phyloP scores from a whole-genome alignment of 164 flowering plant genomes.

The Nymphaea thermarum region DNA sequence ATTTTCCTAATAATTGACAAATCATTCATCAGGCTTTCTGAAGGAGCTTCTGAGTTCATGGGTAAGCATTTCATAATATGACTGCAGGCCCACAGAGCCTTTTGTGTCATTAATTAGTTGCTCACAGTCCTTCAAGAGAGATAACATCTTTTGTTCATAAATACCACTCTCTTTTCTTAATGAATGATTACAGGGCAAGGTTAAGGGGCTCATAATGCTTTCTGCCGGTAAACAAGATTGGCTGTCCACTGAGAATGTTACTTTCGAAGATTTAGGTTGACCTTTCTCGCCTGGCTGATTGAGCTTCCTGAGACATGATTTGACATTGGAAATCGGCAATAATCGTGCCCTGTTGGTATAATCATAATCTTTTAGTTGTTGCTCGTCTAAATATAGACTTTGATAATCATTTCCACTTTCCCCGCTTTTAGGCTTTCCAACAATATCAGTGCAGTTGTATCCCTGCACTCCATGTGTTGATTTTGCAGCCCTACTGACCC shows the following conservation, averaged over 20 bases:
- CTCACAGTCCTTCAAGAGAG: constrained; percentile 12
- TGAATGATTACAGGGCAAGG: constrained; percentile 1
- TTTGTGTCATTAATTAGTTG: constrained; percentile 5
- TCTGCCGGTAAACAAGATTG: not conserved
- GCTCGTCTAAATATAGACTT: not conserved
- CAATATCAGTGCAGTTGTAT: constrained; percentile 1
- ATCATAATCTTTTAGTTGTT: too few species aligned
- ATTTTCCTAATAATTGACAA: too few species aligned
- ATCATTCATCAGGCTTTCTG: too few species aligned
- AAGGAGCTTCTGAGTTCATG: too few species aligned
- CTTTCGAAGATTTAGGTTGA: constrained; percentile 1
- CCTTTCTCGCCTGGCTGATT: not conserved
- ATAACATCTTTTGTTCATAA: constrained; percentile 7
- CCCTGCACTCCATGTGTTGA: constrained; percentile 1
- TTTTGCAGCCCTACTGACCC: constrained; percentile 15
- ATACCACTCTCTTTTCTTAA: constrained; percentile 1
- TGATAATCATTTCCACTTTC: not conserved
- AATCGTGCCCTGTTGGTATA: not conserved
- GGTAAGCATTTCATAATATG: not conserved
- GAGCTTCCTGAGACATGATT: constrained; percentile 15
- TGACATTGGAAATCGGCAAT: constrained; percentile 1
- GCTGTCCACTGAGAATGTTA: constrained; percentile 8
- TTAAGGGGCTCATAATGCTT: not conserved
- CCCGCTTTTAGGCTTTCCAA: too few species aligned
- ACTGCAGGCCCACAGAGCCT: constrained; percentile 5